Evolutionary conservation across 2,329 filamentous ascomycete species (phyloP).

Genomic region (Lachnellula occidentalis): DNA sequence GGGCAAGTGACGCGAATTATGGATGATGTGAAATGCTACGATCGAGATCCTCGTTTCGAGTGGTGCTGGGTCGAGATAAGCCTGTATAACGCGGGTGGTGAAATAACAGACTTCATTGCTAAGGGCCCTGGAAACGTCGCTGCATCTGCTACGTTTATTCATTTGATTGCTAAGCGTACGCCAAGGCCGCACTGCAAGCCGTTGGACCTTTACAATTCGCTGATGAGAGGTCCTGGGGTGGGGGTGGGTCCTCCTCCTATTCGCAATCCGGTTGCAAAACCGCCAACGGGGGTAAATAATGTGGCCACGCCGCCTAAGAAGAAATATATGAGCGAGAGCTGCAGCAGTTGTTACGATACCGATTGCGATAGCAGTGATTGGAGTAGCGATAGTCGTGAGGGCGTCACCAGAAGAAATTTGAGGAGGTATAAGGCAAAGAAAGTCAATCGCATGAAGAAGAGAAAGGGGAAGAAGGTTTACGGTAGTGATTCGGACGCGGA

Average conservation of each 20-base stretch:
- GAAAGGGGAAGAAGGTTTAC: not conserved
- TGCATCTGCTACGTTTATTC: constrained; percentile 11
- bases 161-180: constrained; percentile 17
- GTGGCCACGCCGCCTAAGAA: constrained; percentile 1
- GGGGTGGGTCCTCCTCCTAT: not conserved
- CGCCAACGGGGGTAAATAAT: not conserved
- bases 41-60: constrained; percentile 21
- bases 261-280: not conserved
- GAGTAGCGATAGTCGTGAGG: constrained; percentile 1
- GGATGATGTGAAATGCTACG: constrained; percentile 14
- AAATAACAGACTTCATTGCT: constrained; percentile 1
- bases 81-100: constrained; percentile 9
- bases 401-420: constrained; percentile 5
- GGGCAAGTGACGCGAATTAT: constrained; percentile 19
- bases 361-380: constrained; percentile 3
- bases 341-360: constrained; percentile 6
- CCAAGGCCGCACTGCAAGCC: constrained; percentile 10
- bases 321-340: constrained; percentile 6
- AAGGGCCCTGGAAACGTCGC: not conserved
- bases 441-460: not conserved
- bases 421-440: not conserved
- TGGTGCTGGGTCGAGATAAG: constrained; percentile 22
- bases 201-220: constrained; percentile 7
- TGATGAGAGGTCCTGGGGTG: constrained; percentile 3
- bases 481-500: constrained; percentile 1